These are phyloP conservation scores for Gracilaria gracilis DNA, from an alignment of 23 red algal genomes.

Conservation along the genomic window DNA sequence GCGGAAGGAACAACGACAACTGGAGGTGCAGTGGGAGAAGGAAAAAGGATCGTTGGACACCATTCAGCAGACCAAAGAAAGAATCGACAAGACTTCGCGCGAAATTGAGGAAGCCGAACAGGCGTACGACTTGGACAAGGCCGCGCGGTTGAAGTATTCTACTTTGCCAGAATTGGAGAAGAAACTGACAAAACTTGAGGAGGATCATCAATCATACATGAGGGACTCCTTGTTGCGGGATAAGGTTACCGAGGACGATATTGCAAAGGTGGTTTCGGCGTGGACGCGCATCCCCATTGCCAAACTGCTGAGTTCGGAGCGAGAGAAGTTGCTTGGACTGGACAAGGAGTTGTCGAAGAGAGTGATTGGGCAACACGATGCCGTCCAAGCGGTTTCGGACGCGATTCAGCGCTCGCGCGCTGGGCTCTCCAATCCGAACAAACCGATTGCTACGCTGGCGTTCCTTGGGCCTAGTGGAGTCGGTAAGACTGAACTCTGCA, in stretches of 20 bases:
- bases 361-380: conserved; percentile 94
- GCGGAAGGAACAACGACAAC: conserved; percentile 71
- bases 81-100: conserved; percentile 85
- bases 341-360: conserved; percentile 81
- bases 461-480: conserved; percentile 96
- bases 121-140: conserved; percentile 91
- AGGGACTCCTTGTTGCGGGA: conserved; percentile 80
- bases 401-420: conserved; percentile 96
- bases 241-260: conserved; percentile 97
- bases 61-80: conserved; percentile 82
- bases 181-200: conserved; percentile 74
- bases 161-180: conserved; percentile 83
- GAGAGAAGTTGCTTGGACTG: conserved; percentile 87
- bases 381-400: conserved; percentile 92
- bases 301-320: conserved; percentile 90
- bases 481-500: conserved; percentile 97
- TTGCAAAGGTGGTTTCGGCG: conserved; percentile 91
- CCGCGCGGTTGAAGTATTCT: conserved; percentile 93
- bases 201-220: conserved; percentile 44
- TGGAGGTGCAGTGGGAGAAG: conserved; percentile 91
- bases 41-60: conserved; percentile 77
- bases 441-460: conserved; percentile 91
- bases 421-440: conserved; percentile 89
- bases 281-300: conserved; percentile 98
- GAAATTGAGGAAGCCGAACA: conserved; percentile 96